Evolutionary conservation across 2,329 filamentous ascomycete genomes (phyloP), one percentile per base, ranked within the genome.

Genomic region (Cyclaneusma minus): DNA sequence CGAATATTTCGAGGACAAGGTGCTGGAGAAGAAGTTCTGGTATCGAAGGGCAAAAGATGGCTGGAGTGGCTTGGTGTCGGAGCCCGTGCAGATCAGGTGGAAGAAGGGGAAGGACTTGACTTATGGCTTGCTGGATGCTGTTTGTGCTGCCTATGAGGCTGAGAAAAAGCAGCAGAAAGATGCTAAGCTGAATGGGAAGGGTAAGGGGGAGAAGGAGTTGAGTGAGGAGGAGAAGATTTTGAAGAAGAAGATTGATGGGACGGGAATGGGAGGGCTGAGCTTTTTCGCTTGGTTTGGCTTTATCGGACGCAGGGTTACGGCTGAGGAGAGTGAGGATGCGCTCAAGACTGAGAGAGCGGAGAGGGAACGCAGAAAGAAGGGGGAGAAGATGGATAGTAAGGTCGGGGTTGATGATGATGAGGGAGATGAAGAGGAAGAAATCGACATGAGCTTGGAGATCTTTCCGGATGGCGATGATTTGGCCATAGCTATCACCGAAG

Each of bases 261-360:
- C 64, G 10, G 66, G 68, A 24, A 62, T 78, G 34, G 70, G 68
- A 23, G 72, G 65, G 5, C 48, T 73, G 26, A 84, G 76, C 54
- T 93, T 94, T 64, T 94, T 94, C 49, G 70, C 73, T 31, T 89
- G 77, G 67, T 94, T 94, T 50, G 81, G 77, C 28, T 94, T 75
- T 58, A 69, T 64, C 35, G 81, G 71, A 36, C 59, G 68, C 36
- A 68, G 68, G 43, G 57, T 93, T 40, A 68, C 66, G 24, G 75
- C 69, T 3, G 77, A 81, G 51, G 79, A 91, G 62, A 76, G 67
- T 40, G 56, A 56, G 37, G 56, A 64, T 34, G 76, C 73, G 5
- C 52, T 49, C 13, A 66, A 69, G 51, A 61, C 69, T 41, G 67
- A 77, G 40, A 52, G 60, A 25, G 66, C 73, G 55, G 60, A 58